phyloP scores from a whole-genome alignment of 1,284 basidiomycete genomes.

The Microbotryomycetes sp. region DNA sequence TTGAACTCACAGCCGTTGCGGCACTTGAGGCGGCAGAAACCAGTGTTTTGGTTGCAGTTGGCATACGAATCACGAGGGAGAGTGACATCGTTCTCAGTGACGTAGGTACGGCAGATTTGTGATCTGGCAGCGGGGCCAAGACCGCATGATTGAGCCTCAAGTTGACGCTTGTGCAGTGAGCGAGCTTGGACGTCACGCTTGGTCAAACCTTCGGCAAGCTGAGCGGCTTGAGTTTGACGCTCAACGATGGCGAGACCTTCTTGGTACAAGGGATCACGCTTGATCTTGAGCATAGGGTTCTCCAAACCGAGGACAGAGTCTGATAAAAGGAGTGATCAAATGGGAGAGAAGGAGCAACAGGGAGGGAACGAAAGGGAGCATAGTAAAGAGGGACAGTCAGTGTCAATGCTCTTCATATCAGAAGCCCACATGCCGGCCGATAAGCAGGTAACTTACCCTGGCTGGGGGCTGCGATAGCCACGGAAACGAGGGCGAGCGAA shows the following conservation, averaged over 20 bases:
- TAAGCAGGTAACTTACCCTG: background rate
- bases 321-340: too few species aligned
- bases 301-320: too few species aligned
- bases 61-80: background rate
- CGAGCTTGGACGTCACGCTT: background rate
- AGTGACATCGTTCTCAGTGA: background rate
- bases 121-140: background rate
- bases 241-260: background rate
- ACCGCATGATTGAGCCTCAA: background rate
- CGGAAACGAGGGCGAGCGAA: background rate
- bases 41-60: background rate
- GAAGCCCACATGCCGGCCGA: too few species aligned
- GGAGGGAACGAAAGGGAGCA: too few species aligned
- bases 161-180: background rate
- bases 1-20: too few species aligned
- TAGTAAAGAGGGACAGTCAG: too few species aligned
- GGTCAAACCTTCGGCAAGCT: background rate
- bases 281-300: background rate
- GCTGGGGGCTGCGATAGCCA: background rate
- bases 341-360: too few species aligned
- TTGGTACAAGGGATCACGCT: background rate
- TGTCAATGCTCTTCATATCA: too few species aligned
- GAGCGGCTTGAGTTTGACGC: background rate
- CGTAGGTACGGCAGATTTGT: background rate
- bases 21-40: background rate